Conservation (phyloP, 306 rosid genomes). For the Quercus rubra region DNA sequence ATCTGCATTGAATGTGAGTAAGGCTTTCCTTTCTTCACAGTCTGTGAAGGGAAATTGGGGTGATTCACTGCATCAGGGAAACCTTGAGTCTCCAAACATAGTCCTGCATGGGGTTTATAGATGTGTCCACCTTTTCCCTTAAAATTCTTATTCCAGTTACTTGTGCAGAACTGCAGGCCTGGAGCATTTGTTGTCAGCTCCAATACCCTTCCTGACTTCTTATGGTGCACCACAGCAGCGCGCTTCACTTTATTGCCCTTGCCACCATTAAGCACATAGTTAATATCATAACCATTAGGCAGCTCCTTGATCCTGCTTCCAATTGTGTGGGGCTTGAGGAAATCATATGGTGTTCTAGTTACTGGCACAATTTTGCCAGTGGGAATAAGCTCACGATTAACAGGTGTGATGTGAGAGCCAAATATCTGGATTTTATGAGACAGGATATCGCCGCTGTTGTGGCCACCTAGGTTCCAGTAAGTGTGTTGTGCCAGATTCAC, state of each 20-base stretch:
- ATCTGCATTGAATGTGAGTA: constrained; percentile 47
- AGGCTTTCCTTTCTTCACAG: constrained; percentile 48
- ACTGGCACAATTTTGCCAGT: constrained; percentile 58
- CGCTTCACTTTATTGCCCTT: constrained; percentile 23
- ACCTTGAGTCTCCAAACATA: constrained; percentile 70
- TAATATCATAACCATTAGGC: constrained; percentile 61
- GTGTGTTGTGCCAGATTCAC: constrained; percentile 73
- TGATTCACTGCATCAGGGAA: constrained; percentile 71
- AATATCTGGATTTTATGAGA: constrained; percentile 53
- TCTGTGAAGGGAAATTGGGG: constrained; percentile 66
- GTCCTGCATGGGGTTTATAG: constrained; percentile 44
- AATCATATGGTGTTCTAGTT: constrained; percentile 68
- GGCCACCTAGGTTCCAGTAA: constrained; percentile 83
- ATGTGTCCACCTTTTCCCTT: constrained; percentile 67
- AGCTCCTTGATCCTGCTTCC: constrained; percentile 62
- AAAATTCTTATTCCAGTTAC: constrained; percentile 43
- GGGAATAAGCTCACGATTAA: constrained; percentile 58
- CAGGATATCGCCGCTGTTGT: constrained; percentile 62
- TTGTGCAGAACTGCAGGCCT: constrained; percentile 71
- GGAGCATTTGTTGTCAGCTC: constrained; percentile 64
- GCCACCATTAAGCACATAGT: constrained; percentile 58
- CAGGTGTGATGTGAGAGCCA: constrained; percentile 59
- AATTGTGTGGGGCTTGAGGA: constrained; percentile 49
- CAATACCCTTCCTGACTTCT: constrained; percentile 63
- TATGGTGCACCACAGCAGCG: constrained; percentile 51